phyloP scores from a whole-genome alignment of 345 rosid genomes.

The Punica granatum region DNA sequence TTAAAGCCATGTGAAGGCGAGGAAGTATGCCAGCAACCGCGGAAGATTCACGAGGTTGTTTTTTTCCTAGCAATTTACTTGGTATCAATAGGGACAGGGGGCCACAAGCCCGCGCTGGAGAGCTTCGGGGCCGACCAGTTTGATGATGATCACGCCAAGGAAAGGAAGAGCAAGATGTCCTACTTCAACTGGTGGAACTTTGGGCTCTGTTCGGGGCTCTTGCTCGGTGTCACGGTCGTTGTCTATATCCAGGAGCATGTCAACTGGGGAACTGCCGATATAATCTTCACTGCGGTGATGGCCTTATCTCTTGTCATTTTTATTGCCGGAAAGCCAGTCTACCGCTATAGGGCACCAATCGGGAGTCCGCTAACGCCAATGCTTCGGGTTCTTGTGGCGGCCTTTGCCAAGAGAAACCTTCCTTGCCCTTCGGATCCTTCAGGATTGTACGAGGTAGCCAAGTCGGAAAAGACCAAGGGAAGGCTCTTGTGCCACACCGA shows the following conservation, averaged over 20 bases:
- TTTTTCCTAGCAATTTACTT: slow-evolving; percentile 80
- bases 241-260: slow-evolving; percentile 77
- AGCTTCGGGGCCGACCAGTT: slow-evolving; percentile 99
- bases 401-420: slow-evolving; percentile 63
- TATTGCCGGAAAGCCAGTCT: slow-evolving; percentile 55
- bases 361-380: slow-evolving; percentile 90
- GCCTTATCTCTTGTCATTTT: slow-evolving; percentile 54
- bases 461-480: slow-evolving; percentile 28
- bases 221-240: slow-evolving; percentile 62
- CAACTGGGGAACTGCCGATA: slow-evolving; percentile 77
- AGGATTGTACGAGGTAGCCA: slow-evolving; percentile 43
- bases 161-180: slow-evolving; percentile 81
- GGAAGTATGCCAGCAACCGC: slow-evolving; percentile 41
- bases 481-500: slow-evolving; percentile 61
- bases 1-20: slow-evolving; percentile 53
- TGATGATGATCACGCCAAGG: slow-evolving; percentile 61
- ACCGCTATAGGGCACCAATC: slow-evolving; percentile 53
- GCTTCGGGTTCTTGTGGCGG: slow-evolving; percentile 72
- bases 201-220: slow-evolving; percentile 63
- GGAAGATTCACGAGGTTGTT: slow-evolving; percentile 55
- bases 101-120: slow-evolving; percentile 89
- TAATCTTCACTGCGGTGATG: slow-evolving; percentile 55
- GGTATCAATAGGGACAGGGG: slow-evolving; percentile 84
- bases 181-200: slow-evolving; percentile 94
- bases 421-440: slow-evolving; percentile 44